A percentile compares a stretch with the other conserved stretches of the same genome.
Conservation (phyloP, 1,284 basidiomycete genomes). For the Pisolithus thermaeus region DNA sequence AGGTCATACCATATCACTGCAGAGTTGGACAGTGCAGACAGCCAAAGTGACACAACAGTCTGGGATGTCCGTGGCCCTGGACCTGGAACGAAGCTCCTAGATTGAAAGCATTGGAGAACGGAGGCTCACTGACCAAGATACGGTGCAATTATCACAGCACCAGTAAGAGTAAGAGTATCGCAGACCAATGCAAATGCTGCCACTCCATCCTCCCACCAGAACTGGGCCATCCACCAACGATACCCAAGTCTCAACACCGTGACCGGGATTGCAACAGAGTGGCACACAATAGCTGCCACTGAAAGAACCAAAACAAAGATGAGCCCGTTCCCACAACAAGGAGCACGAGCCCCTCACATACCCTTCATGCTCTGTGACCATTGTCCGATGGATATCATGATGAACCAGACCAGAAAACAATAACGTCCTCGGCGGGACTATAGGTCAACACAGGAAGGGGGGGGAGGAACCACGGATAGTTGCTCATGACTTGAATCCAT, state of each 20-base stretch:
- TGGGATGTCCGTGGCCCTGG: too few relatives aligned
- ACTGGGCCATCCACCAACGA: slow-evolving; percentile 12
- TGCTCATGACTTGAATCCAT: too few relatives aligned
- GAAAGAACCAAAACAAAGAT: not conserved
- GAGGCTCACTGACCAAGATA: not conserved
- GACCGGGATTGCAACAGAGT: not conserved
- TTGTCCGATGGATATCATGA: not conserved
- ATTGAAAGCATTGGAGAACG: not conserved
- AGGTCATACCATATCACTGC: slow-evolving; percentile 21
- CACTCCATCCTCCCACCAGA: slow-evolving; percentile 28
- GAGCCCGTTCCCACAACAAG: not conserved
- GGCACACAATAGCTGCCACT: not conserved
- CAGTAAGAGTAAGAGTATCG: slow-evolving; percentile 12
- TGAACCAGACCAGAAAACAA: not conserved
- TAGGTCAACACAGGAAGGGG: not conserved
- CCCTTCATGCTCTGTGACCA: not conserved
- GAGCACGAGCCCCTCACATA: not conserved
- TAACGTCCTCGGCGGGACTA: slow-evolving; percentile 13
- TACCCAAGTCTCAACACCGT: slow-evolving; percentile 24
- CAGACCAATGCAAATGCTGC: slow-evolving; percentile 13
- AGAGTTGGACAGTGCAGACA: slow-evolving; percentile 17
- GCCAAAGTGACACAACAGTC: slow-evolving; percentile 8
- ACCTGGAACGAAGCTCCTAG: too few relatives aligned
- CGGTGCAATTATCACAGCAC: slow-evolving; percentile 10
- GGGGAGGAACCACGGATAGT: not conserved